Evolutionary conservation across 2,329 filamentous ascomycete species (phyloP).

Genomic region (Corynespora cassiicola): DNA sequence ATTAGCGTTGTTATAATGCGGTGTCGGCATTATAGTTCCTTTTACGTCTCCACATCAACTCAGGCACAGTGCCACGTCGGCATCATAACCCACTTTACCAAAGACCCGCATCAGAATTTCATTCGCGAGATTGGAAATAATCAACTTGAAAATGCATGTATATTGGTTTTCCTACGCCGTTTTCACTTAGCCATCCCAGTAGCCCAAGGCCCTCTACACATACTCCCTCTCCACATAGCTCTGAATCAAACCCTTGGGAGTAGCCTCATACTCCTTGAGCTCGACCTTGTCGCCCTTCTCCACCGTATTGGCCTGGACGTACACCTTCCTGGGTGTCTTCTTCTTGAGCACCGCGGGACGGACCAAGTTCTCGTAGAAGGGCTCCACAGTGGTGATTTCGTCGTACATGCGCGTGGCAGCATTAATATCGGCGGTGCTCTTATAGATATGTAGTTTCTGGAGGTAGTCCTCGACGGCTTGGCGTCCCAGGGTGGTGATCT

Average conservation of each 20-base stretch:
- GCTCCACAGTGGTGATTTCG: constrained; percentile 81
- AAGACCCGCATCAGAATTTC: too few species aligned
- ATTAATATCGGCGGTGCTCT: constrained; percentile 84
- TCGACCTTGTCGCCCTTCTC: constrained; percentile 63
- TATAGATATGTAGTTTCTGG: constrained; percentile 91
- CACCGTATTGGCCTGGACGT: constrained; percentile 91
- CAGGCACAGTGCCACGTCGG: too few species aligned
- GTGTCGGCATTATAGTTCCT: too few species aligned
- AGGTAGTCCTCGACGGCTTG: constrained; percentile 85
- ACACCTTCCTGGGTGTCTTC: constrained; percentile 86
- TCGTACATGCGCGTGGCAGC: constrained; percentile 81
- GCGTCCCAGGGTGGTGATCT: constrained; percentile 84
- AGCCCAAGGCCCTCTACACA: too few species aligned
- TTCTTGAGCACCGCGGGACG: constrained; percentile 76
- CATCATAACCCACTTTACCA: too few species aligned
- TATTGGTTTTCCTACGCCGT: too few species aligned
- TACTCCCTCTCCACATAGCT: constrained; percentile 46
- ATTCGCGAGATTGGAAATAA: too few species aligned
- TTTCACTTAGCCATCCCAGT: too few species aligned
- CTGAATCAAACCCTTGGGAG: constrained; percentile 71
- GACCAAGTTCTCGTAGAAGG: constrained; percentile 84
- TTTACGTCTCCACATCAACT: too few species aligned
- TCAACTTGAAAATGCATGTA: too few species aligned
- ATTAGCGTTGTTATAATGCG: too few species aligned
- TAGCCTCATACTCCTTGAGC: constrained; percentile 86